A percentile compares a stretch with the other conserved stretches of the same genome.
Evolutionary conservation across 768 basidiomycete species (phyloP).

Genomic region (Sistotremastrum suecicum): DNA sequence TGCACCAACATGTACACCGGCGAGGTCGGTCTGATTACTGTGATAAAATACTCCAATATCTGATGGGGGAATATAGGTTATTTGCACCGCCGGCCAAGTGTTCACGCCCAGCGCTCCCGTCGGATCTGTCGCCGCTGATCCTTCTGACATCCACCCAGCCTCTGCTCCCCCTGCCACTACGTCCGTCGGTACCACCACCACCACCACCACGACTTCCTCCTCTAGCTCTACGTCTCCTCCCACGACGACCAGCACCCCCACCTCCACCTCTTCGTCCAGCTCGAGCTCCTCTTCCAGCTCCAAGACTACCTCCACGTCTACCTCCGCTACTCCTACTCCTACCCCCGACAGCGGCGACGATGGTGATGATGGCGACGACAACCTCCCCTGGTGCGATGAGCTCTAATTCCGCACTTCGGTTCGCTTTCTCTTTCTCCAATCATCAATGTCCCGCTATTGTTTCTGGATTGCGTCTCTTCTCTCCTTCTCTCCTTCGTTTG

Average conservation of each 20-base stretch:
- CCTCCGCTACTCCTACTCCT: slow-evolving; percentile 11
- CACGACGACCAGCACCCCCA: slow-evolving; percentile 18
- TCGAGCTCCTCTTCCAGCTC: no score
- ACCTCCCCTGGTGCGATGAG: slow-evolving; percentile 41
- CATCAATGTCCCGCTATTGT: no score
- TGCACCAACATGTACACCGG: slow-evolving; percentile 63
- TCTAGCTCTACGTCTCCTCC: slow-evolving; percentile 9
- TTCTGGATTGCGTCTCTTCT: no score
- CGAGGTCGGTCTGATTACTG: slow-evolving; percentile 34
- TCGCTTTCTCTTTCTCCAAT: no score
- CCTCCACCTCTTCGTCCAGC: slow-evolving; percentile 12
- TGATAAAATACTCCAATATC: background rate
- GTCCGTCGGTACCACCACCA: slow-evolving; percentile 8
- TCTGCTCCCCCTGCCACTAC: slow-evolving; percentile 7
- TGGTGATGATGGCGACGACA: slow-evolving; percentile 20
- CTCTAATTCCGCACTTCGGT: slow-evolving; percentile 13
- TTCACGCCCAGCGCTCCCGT: slow-evolving; percentile 29
- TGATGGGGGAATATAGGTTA: slow-evolving; percentile 23
- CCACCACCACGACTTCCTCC: slow-evolving; percentile 5
- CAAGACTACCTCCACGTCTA: background rate
- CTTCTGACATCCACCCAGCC: slow-evolving; percentile 5
- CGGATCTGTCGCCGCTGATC: slow-evolving; percentile 10
- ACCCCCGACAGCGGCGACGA: slow-evolving; percentile 6
- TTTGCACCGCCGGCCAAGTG: slow-evolving; percentile 33
- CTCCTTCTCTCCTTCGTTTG: no score